Conservation (phyloP, 2,329 filamentous ascomycete genomes). For the Penicillium sp. region DNA sequence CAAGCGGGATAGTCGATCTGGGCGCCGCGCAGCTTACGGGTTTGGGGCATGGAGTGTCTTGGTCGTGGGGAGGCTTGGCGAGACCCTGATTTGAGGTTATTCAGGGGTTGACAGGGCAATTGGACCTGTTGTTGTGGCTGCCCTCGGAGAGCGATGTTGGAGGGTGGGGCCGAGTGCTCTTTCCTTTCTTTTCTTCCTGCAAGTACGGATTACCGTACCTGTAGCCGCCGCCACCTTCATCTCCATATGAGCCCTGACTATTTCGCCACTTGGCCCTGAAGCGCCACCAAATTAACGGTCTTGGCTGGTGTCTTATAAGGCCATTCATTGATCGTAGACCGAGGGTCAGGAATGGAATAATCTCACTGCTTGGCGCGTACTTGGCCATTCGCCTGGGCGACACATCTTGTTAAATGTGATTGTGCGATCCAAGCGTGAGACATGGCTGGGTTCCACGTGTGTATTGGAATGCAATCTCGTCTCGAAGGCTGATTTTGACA, state of each 20-base stretch:
- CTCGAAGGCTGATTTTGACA: too few relatives aligned
- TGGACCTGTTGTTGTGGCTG: neutral
- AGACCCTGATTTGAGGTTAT: constrained; percentile 18
- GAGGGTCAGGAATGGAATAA: neutral
- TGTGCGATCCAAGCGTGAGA: neutral
- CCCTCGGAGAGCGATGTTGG: neutral
- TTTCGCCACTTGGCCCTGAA: neutral
- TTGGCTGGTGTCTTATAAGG: neutral
- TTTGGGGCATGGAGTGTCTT: neutral
- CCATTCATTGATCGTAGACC: neutral
- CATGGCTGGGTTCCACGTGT: neutral
- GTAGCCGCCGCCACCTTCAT: neutral
- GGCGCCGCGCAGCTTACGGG: constrained; percentile 3
- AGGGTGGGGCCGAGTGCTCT: neutral
- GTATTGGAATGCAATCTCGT: neutral
- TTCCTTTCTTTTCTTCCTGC: too few relatives aligned
- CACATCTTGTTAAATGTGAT: neutral
- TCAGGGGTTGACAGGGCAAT: constrained; percentile 8
- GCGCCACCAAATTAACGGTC: neutral
- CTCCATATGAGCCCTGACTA: neutral
- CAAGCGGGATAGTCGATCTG: constrained; percentile 18
- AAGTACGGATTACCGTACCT: too few relatives aligned
- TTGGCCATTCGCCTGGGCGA: too few relatives aligned
- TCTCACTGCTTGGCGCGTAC: neutral
- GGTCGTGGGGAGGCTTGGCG: constrained; percentile 15